These are phyloP conservation scores for peach (Prunus persica) DNA, from an alignment of 306 rosid genomes.

Conservation along the genomic window DNA sequence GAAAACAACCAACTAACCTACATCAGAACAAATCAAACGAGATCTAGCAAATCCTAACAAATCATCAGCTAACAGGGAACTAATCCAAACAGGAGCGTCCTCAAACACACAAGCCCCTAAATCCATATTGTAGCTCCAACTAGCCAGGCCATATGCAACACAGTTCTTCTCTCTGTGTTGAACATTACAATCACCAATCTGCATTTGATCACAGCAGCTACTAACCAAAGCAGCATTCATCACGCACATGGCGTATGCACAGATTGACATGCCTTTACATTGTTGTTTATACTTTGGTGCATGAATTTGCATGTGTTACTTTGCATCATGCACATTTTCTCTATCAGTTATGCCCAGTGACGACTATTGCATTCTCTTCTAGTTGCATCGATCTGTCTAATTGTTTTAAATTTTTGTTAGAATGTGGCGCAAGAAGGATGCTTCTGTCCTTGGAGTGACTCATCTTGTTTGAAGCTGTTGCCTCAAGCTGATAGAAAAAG, in stretches of 20 bases:
- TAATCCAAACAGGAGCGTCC: too few relatives aligned
- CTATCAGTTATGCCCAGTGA: not conserved
- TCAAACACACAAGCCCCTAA: too few relatives aligned
- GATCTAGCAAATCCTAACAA: too few relatives aligned
- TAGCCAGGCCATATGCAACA: too few relatives aligned
- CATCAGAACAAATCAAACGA: too few relatives aligned
- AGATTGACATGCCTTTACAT: not conserved
- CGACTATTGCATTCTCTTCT: not conserved
- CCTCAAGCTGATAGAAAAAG: not conserved
- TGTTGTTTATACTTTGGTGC: not conserved
- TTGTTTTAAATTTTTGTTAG: constrained; percentile 37
- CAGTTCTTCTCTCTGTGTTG: too few relatives aligned
- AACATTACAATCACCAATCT: too few relatives aligned
- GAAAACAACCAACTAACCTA: too few relatives aligned
- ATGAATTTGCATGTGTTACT: not conserved
- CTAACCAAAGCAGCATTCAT: too few relatives aligned
- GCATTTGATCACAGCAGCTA: too few relatives aligned
- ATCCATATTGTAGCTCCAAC: too few relatives aligned
- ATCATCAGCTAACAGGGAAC: too few relatives aligned
- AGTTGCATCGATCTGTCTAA: constrained; percentile 6
- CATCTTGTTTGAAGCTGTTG: constrained; percentile 29
- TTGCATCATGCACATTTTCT: not conserved
- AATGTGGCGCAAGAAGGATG: constrained; percentile 36
- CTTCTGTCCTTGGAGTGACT: constrained; percentile 66
- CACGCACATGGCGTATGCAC: not conserved